Percentiles rank a stretch among this genome's conserved stretches.
Evolutionary conservation across 768 basidiomycete species (phyloP).

Genomic region (Rhodotorula kratochvilovae): DNA sequence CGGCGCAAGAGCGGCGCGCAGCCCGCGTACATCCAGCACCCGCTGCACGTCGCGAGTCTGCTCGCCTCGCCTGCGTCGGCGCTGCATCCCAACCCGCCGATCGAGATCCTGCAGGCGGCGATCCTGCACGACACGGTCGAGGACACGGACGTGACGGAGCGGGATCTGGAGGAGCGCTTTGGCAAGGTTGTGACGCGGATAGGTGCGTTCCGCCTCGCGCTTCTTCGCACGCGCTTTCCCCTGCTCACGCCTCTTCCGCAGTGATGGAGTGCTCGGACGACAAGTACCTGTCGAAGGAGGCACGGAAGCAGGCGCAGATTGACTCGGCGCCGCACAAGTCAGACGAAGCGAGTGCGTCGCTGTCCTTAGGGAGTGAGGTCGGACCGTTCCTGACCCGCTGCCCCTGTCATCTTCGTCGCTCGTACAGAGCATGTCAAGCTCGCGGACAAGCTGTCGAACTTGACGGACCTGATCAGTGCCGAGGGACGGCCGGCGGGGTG

Average conservation of each 20-base stretch:
- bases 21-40: slow-evolving; percentile 34
- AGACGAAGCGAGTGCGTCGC: slow-evolving; percentile 18
- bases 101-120: slow-evolving; percentile 44
- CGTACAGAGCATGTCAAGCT: slow-evolving; percentile 38
- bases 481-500: slow-evolving; percentile 15
- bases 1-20: slow-evolving; percentile 14
- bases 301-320: slow-evolving; percentile 35
- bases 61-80: slow-evolving; percentile 3
- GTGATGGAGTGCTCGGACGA: slow-evolving; percentile 32
- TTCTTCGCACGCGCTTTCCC: neutral
- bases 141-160: slow-evolving; percentile 47
- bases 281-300: slow-evolving; percentile 9
- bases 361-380: neutral
- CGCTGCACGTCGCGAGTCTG: slow-evolving; percentile 26
- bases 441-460: slow-evolving; percentile 37
- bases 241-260: neutral
- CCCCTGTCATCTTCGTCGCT: neutral
- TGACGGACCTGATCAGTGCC: slow-evolving; percentile 17
- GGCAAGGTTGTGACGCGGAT: slow-evolving; percentile 47
- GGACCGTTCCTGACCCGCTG: neutral
- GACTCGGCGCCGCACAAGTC: slow-evolving; percentile 26
- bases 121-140: slow-evolving; percentile 49
- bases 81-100: slow-evolving; percentile 8
- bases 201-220: slow-evolving; percentile 36
- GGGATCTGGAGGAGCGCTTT: slow-evolving; percentile 45